Percentiles rank a stretch among this genome's conserved stretches.
These are phyloP conservation scores for Fusarium austroafricanum DNA, from an alignment of 2,329 filamentous ascomycete genomes.

Conservation along the genomic window DNA sequence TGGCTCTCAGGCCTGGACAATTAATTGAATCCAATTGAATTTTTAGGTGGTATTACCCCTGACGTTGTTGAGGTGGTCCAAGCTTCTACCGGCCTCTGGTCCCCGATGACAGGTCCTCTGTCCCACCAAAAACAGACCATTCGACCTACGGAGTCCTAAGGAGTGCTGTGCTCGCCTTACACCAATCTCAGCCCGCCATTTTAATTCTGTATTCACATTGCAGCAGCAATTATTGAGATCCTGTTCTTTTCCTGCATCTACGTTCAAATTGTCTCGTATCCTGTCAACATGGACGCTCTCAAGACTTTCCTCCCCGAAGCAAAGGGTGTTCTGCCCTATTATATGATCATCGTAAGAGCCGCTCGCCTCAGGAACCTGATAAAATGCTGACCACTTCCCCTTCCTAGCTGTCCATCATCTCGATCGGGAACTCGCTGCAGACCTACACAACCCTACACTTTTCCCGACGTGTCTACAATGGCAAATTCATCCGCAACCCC, in stretches of 20 bases:
- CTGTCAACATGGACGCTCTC: conserved; percentile 58
- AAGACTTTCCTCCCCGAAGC: conserved; percentile 59
- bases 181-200: conserved; percentile 9
- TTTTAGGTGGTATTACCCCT: conserved; percentile 38
- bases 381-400: conserved; percentile 27
- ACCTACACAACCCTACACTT: conserved; percentile 83
- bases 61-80: conserved; percentile 48
- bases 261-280: background rate
- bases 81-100: conserved; percentile 36
- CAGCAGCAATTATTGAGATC: conserved; percentile 21
- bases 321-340: conserved; percentile 68
- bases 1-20: conserved; percentile 19
- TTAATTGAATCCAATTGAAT: background rate
- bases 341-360: conserved; percentile 65
- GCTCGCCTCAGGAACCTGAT: background rate
- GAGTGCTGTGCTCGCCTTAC: background rate
- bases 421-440: conserved; percentile 87
- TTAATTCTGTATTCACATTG: background rate
- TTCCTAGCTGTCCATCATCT: conserved; percentile 80
- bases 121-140: conserved; percentile 36
- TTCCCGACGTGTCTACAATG: conserved; percentile 88
- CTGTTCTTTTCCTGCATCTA: background rate
- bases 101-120: conserved; percentile 22
- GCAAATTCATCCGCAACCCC: conserved; percentile 66
- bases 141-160: background rate